Conservation (phyloP, 768 basidiomycete species). For the Strobilomyces confusus region DNA sequence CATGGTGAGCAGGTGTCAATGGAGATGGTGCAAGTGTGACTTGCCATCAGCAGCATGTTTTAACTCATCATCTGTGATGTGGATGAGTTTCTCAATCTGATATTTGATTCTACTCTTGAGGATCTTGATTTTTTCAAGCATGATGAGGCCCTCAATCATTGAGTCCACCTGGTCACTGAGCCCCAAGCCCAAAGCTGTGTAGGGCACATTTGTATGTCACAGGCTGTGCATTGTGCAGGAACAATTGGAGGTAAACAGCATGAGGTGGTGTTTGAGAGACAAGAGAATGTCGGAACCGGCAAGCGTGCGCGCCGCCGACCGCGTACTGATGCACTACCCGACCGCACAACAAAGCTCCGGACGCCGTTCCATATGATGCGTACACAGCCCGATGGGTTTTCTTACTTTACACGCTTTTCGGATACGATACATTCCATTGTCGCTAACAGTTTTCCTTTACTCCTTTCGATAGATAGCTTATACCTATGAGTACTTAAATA, state of each 20-base stretch:
- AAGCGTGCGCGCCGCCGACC: too few relatives aligned
- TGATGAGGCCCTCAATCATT: conserved; percentile 73
- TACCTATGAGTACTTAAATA: too few relatives aligned
- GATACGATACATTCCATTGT: too few relatives aligned
- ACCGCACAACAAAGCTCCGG: too few relatives aligned
- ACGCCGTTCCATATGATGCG: too few relatives aligned
- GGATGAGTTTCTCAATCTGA: conserved; percentile 92
- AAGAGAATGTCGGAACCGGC: too few relatives aligned
- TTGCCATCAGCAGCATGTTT: conserved; percentile 55
- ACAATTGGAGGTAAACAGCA: conserved; percentile 85
- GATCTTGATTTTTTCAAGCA: conserved; percentile 83
- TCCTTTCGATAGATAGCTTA: too few relatives aligned
- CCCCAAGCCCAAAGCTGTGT: conserved; percentile 58
- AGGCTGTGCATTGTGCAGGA: conserved; percentile 72
- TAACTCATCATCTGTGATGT: conserved; percentile 61
- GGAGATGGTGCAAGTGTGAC: conserved; percentile 14
- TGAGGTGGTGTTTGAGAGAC: conserved; percentile 78
- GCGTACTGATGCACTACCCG: too few relatives aligned
- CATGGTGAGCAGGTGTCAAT: background rate
- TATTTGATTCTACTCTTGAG: conserved; percentile 88
- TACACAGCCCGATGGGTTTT: too few relatives aligned
- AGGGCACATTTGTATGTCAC: too few relatives aligned
- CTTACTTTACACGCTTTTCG: too few relatives aligned
- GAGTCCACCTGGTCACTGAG: conserved; percentile 75
- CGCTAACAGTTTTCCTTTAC: too few relatives aligned